Percentiles rank a stretch among this genome's conserved stretches.
These are phyloP conservation scores for Arthrobotrys sinensis DNA, from an alignment of 2,329 filamentous ascomycete genomes.

Conservation along the genomic window DNA sequence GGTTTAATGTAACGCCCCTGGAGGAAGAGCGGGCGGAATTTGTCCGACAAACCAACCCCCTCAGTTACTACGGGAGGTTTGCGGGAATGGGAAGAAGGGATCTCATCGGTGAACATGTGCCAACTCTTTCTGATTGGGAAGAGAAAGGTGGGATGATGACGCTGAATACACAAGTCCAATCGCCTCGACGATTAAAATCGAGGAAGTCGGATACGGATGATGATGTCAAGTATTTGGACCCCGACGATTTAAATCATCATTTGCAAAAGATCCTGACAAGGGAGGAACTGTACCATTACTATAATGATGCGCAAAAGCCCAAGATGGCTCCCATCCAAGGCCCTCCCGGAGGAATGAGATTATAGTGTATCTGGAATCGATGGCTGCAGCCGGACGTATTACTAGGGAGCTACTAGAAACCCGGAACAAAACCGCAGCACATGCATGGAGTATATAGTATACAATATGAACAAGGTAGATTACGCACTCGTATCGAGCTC, in stretches of 20 bases:
- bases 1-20: not conserved
- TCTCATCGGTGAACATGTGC: constrained; percentile 9
- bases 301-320: too few relatives aligned
- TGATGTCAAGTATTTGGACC: not conserved
- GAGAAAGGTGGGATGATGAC: constrained; percentile 17
- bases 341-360: too few relatives aligned
- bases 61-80: constrained; percentile 4
- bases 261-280: not conserved
- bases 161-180: constrained; percentile 25
- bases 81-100: constrained; percentile 20
- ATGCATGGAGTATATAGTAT: too few relatives aligned
- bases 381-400: too few relatives aligned
- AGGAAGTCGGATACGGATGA: not conserved
- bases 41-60: not conserved
- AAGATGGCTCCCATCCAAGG: too few relatives aligned
- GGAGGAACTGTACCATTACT: constrained; percentile 10
- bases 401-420: too few relatives aligned
- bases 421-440: too few relatives aligned
- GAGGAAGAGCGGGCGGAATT: constrained; percentile 16
- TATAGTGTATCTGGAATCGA: too few relatives aligned
- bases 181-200: constrained; percentile 11
- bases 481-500: too few relatives aligned
- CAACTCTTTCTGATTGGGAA: constrained; percentile 24
- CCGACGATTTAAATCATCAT: not conserved
- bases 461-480: too few relatives aligned